These are phyloP conservation scores for Coelastrella sp. DNA, from an alignment of 139 green algal genomes.

Conservation along the genomic window DNA sequence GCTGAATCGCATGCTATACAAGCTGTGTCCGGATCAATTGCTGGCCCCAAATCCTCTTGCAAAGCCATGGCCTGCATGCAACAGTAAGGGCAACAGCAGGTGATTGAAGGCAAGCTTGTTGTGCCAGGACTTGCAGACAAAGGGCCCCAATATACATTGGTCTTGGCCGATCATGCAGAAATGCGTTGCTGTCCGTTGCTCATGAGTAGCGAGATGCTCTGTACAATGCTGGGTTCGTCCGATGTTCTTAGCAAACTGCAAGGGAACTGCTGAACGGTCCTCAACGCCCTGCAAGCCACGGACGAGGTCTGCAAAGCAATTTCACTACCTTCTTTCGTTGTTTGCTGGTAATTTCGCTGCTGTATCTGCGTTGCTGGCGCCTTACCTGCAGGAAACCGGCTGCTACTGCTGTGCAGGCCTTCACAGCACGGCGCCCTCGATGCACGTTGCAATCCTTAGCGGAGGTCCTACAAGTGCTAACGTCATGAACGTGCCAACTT, in stretches of 20 bases:
- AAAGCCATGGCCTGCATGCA: neutral
- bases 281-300: neutral
- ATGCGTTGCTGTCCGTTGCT: neutral
- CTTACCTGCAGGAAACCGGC: neutral
- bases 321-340: neutral
- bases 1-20: neutral
- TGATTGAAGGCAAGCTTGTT: neutral
- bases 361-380: neutral
- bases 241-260: neutral
- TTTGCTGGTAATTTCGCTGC: neutral
- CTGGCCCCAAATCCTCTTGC: neutral
- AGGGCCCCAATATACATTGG: neutral
- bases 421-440: neutral
- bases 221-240: neutral
- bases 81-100: neutral
- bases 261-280: neutral
- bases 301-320: neutral
- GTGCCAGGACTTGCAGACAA: neutral
- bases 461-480: neutral
- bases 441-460: neutral
- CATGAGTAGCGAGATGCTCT: neutral
- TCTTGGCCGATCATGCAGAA: neutral
- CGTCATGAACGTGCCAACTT: neutral
- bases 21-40: conserved; percentile 10
- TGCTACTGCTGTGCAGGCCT: neutral